Evolutionary conservation across 2,329 filamentous ascomycete genomes (phyloP).

Genomic region (Colletotrichum destructivum): DNA sequence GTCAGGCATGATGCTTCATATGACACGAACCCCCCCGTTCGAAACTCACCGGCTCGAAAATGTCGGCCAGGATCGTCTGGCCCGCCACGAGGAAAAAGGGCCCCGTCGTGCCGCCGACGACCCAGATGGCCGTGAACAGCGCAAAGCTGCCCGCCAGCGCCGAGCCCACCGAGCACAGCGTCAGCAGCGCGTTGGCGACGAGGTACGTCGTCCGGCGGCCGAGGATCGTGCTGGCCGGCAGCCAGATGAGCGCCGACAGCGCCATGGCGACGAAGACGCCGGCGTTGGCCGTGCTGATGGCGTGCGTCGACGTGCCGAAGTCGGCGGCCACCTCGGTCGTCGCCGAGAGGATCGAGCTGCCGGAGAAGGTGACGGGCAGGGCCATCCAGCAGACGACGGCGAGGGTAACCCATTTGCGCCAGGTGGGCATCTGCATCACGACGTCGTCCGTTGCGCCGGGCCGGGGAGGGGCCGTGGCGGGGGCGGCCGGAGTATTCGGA

Average conservation of each 20-base stretch:
- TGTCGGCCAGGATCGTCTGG: slow-evolving; percentile 41
- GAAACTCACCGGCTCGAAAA: slow-evolving; percentile 40
- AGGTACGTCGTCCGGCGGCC: slow-evolving; percentile 51
- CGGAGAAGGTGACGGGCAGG: slow-evolving; percentile 80
- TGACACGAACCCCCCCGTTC: no score
- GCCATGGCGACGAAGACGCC: slow-evolving; percentile 84
- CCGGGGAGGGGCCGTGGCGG: slow-evolving; percentile 25
- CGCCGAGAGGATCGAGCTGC: slow-evolving; percentile 80
- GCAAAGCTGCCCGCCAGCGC: slow-evolving; percentile 80
- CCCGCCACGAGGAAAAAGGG: slow-evolving; percentile 41
- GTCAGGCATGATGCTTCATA: background rate
- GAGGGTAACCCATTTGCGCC: slow-evolving; percentile 44
- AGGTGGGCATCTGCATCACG: slow-evolving; percentile 41
- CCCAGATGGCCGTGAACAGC: slow-evolving; percentile 62
- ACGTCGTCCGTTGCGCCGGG: slow-evolving; percentile 45
- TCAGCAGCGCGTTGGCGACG: slow-evolving; percentile 74
- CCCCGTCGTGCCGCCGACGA: slow-evolving; percentile 40
- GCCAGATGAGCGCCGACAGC: slow-evolving; percentile 78
- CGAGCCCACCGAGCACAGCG: slow-evolving; percentile 79
- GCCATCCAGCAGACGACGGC: slow-evolving; percentile 46
- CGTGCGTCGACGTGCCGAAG: slow-evolving; percentile 75
- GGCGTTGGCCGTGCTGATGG: slow-evolving; percentile 83
- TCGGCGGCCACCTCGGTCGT: slow-evolving; percentile 80
- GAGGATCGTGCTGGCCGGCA: slow-evolving; percentile 71
- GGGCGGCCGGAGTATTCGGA: no score